Evolutionary conservation across 352 stramenopile species (phyloP), one percentile per base, ranked within the genome.

Genomic region (Globisporangium irregulare): DNA sequence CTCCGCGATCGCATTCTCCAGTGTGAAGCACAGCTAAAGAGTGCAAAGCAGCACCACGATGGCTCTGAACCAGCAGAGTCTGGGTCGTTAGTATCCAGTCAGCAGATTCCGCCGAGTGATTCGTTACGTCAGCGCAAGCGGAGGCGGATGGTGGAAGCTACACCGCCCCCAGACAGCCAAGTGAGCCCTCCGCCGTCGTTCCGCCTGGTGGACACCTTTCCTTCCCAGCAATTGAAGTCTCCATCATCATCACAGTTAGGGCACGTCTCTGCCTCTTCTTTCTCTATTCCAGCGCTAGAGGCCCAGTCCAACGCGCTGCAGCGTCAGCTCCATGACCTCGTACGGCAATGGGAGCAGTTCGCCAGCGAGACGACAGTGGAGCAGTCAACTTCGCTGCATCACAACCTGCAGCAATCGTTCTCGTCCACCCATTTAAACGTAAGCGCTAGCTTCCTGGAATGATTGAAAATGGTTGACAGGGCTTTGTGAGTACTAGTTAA

Each of bases 351-450:
- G 73, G 67, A 73, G 48, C 48, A 55, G 24, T 41, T 79, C 18
- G 9, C 71, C 22, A 59, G 66, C 2, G 62, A 60, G 54, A 43
- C 34, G 54, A 43, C 50, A 18, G 32, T 36, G 24, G 72, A n/a
- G 56, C 64, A 2, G 25, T 29, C 20, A 14, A 24, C 41, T n/a
- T 18, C 56, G 12, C 51, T 43, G 3, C 57, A 68, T 10, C 57
- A 62, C 2, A 56, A 64, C 10, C 61, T 53, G n/a, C 34, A 71
- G 18, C 67, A 67, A 8, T 51, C 57, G 20, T 79, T 79, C 34
- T 79, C 73, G 20, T 55, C 70, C n/a, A 79, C 70, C 2, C 68
- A 78, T 66, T 51, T 77, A 7, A 69, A 68, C n/a, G 72, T 77
- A 67, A 51, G 70, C 29, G 2, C 14, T 24, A 48, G 18, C 18